Percentiles rank a stretch among this genome's conserved stretches.
Evolutionary conservation across 139 green algal genomes (phyloP).

Genomic region (Closterium sp.): DNA sequence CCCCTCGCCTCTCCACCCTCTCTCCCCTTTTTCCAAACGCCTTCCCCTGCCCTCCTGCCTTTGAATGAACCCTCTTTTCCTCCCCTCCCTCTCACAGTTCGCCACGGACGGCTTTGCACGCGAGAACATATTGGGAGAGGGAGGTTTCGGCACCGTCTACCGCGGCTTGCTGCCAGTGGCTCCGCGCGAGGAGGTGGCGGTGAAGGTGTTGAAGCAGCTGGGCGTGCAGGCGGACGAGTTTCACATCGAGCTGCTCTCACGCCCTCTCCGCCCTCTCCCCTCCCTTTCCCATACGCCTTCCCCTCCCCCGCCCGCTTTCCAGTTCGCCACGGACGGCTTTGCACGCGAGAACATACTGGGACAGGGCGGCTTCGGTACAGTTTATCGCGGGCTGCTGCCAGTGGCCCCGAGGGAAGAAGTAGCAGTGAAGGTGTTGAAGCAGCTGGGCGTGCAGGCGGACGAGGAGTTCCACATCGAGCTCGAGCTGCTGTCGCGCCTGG

Average conservation of each 20-base stretch:
- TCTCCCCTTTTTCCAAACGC: too few relatives aligned
- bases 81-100: too few relatives aligned
- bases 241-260: background rate
- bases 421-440: constrained; percentile 14
- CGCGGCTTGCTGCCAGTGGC: background rate
- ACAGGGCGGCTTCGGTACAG: background rate
- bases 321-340: constrained; percentile 2
- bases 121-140: too few relatives aligned
- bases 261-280: too few relatives aligned
- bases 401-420: background rate
- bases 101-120: too few relatives aligned
- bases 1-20: too few relatives aligned
- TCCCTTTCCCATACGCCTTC: too few relatives aligned
- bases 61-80: too few relatives aligned
- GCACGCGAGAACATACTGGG: background rate
- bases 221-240: constrained; percentile 21
- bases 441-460: constrained; percentile 1
- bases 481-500: background rate
- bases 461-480: constrained; percentile 17
- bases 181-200: background rate
- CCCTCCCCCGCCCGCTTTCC: too few relatives aligned
- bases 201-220: constrained; percentile 19
- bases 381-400: constrained; percentile 6
- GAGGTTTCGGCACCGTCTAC: background rate
- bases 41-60: too few relatives aligned